Conservation (phyloP, 2,329 filamentous ascomycete genomes). For the Didymella exigua region DNA sequence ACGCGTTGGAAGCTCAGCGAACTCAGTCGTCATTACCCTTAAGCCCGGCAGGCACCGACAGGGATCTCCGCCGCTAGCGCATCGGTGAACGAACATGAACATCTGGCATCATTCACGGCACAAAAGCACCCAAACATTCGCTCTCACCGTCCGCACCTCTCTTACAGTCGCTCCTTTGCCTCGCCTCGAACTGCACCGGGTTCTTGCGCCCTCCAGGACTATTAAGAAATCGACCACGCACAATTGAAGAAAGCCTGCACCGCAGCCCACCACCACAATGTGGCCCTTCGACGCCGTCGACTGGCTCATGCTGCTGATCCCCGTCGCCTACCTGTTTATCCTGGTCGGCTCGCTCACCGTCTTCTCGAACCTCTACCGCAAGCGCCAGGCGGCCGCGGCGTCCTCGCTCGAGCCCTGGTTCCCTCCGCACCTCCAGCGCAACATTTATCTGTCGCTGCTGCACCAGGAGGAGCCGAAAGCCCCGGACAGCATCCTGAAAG, state of each 20-base stretch:
- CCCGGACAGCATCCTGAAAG: slow-evolving; percentile 84
- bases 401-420: slow-evolving; percentile 95
- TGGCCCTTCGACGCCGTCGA: slow-evolving; percentile 61
- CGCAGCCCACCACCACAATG: slow-evolving; percentile 28
- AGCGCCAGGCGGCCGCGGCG: slow-evolving; percentile 80
- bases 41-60: slow-evolving; percentile 10
- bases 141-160: slow-evolving; percentile 2
- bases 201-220: background rate
- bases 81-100: slow-evolving; percentile 15
- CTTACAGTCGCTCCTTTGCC: slow-evolving; percentile 15
- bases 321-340: slow-evolving; percentile 86
- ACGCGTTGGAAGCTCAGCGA: slow-evolving; percentile 15
- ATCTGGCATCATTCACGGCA: slow-evolving; percentile 20
- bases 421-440: slow-evolving; percentile 83
- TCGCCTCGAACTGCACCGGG: background rate
- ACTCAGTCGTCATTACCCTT: slow-evolving; percentile 15
- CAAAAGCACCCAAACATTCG: slow-evolving; percentile 10
- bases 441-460: slow-evolving; percentile 91
- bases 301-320: slow-evolving; percentile 85
- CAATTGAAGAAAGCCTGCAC: slow-evolving; percentile 8
- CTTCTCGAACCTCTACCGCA: slow-evolving; percentile 91
- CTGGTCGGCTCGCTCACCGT: slow-evolving; percentile 86
- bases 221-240: background rate
- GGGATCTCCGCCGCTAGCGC: slow-evolving; percentile 16
- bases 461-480: slow-evolving; percentile 76